A percentile compares a stretch with the other conserved stretches of the same genome.
These are phyloP conservation scores for Mortierella sp. DNA, from an alignment of 371 early-diverging fungal species.

Conservation along the genomic window DNA sequence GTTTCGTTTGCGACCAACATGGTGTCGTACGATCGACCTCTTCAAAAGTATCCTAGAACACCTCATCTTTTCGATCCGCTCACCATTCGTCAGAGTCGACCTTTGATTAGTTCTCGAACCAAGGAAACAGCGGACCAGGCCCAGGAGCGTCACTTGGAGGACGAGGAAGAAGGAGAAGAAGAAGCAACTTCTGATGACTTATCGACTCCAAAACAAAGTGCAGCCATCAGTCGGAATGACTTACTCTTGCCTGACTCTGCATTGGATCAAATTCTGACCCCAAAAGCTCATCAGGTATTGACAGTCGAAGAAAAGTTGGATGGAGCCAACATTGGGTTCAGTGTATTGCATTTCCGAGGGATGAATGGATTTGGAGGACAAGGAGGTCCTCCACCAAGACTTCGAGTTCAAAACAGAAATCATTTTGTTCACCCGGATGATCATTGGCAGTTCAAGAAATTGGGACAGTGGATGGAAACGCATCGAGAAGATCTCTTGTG, in stretches of 20 bases:
- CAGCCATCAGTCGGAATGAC: conserved; percentile 58
- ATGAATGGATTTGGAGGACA: conserved; percentile 21
- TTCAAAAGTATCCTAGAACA: conserved; percentile 55
- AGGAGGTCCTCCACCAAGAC: conserved; percentile 29
- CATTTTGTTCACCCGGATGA: conserved; percentile 47
- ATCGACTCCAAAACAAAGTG: conserved; percentile 25
- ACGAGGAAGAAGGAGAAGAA: conserved; percentile 10
- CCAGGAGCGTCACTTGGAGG: too few species aligned
- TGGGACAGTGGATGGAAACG: conserved; percentile 43
- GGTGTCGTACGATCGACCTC: conserved; percentile 33
- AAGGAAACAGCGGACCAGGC: too few species aligned
- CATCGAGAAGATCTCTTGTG: conserved; percentile 46
- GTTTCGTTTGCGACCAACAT: conserved; percentile 44
- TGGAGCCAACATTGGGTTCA: conserved; percentile 64
- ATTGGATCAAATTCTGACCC: conserved; percentile 31
- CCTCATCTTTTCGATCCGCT: conserved; percentile 58
- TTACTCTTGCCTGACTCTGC: conserved; percentile 50
- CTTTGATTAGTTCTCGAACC: too few species aligned
- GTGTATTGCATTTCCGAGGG: conserved; percentile 44
- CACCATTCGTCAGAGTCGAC: conserved; percentile 32
- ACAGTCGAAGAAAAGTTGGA: conserved; percentile 67
- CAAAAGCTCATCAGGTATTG: conserved; percentile 38
- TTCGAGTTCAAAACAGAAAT: conserved; percentile 52
- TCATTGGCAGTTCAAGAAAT: conserved; percentile 54
- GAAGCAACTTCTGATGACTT: neutral